Conservation (phyloP, 345 rosid genomes). For the Hibiscus syriacus region DNA sequence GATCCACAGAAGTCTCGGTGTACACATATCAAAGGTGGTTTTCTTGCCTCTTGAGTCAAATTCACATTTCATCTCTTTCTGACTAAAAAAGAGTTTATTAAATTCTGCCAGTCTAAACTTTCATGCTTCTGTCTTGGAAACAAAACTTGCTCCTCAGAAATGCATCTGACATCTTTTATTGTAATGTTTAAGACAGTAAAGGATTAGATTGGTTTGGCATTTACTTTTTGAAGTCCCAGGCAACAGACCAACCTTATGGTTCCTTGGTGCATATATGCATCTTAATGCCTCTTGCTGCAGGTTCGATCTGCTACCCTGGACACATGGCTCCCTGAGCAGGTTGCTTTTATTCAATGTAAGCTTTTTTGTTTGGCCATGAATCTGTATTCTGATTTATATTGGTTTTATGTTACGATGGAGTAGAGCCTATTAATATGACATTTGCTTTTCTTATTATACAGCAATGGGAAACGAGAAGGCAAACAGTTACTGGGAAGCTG, state of each 20-base stretch:
- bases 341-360: constrained; percentile 83
- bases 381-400: constrained; percentile 1
- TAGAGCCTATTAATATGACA: constrained; percentile 5
- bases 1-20: constrained; percentile 95
- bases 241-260: too few relatives aligned
- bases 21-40: constrained; percentile 91
- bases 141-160: background rate
- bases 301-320: constrained; percentile 97
- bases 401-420: constrained; percentile 12
- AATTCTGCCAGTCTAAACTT: background rate
- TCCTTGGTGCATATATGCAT: background rate
- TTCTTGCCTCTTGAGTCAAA: background rate
- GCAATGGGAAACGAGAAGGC: constrained; percentile 97
- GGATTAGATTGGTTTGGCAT: background rate
- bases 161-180: background rate
- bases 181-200: background rate
- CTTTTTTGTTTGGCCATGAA: constrained; percentile 5
- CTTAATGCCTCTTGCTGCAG: constrained; percentile 44
- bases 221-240: background rate
- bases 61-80: background rate
- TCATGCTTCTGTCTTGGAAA: background rate
- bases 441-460: constrained; percentile 17
- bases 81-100: background rate
- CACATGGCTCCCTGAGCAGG: constrained; percentile 99
- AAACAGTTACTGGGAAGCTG: constrained; percentile 96